Conservation (phyloP, 2,329 filamentous ascomycete species). For the Bipolaris cookei region DNA sequence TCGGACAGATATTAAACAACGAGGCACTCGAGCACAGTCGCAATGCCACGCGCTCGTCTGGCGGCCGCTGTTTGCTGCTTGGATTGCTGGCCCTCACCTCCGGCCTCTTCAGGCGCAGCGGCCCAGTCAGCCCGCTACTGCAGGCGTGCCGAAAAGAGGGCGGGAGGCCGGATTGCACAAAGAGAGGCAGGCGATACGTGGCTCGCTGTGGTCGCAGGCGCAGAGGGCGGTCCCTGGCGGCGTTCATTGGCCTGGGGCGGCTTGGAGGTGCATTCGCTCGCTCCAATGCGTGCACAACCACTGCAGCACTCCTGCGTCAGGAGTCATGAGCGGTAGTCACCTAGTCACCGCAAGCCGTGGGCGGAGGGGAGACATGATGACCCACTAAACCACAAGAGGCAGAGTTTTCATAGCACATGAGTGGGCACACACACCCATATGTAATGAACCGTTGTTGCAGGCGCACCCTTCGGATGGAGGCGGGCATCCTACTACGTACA, state of each 20-base stretch:
- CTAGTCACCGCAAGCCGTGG: constrained; percentile 27
- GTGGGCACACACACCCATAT: constrained; percentile 21
- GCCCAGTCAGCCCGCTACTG: constrained; percentile 19
- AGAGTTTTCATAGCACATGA: constrained; percentile 29
- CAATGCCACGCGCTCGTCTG: constrained; percentile 8
- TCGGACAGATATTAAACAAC: not conserved
- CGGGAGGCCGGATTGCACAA: constrained; percentile 13
- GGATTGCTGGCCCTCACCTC: not conserved
- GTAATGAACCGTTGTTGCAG: constrained; percentile 32
- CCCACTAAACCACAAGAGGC: constrained; percentile 30
- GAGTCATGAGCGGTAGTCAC: constrained; percentile 32
- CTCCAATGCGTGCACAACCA: constrained; percentile 34
- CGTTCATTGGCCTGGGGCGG: constrained; percentile 32
- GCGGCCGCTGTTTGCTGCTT: constrained; percentile 2
- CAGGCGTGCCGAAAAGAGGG: constrained; percentile 19
- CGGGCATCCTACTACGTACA: constrained; percentile 8
- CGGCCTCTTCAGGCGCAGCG: constrained; percentile 18
- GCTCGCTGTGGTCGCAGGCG: constrained; percentile 34
- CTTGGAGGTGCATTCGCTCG: constrained; percentile 17
- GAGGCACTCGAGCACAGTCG: constrained; percentile 7
- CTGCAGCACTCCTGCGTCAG: constrained; percentile 23
- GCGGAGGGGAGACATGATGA: constrained; percentile 18
- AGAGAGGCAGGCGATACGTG: constrained; percentile 29
- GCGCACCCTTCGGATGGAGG: constrained; percentile 12
- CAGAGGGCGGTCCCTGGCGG: constrained; percentile 31